Conservation (phyloP, 2,329 filamentous ascomycete species). For the Colletotrichum acutatum region DNA sequence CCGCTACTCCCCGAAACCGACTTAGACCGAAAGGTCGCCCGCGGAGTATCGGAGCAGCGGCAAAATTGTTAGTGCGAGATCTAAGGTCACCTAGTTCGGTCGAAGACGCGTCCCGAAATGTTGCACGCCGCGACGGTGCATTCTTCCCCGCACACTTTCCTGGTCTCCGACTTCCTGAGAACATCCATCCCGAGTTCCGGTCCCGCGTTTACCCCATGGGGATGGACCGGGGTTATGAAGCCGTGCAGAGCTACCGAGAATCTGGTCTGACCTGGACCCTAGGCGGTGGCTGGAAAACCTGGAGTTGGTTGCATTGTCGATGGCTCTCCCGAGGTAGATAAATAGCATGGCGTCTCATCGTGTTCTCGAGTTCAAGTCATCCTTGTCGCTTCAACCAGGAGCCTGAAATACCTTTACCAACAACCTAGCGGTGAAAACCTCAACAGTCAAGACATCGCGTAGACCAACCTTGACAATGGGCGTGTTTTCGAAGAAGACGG, state of each 20-base stretch:
- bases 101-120: background rate
- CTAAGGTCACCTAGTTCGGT: background rate
- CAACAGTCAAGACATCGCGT: background rate
- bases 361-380: background rate
- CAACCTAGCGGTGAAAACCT: background rate
- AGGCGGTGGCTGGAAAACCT: background rate
- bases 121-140: background rate
- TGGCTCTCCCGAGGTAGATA: background rate
- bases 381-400: background rate
- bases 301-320: background rate
- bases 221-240: background rate
- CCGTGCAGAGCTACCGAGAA: background rate
- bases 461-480: background rate
- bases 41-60: background rate
- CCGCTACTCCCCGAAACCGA: conserved; percentile 14
- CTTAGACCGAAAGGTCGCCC: too few relatives aligned
- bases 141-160: background rate
- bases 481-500: background rate
- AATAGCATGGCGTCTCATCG: background rate
- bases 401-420: too few relatives aligned
- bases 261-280: background rate
- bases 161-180: conserved; percentile 1
- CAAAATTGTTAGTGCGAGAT: background rate
- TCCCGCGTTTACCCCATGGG: conserved; percentile 5
- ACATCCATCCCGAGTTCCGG: conserved; percentile 4